Evolutionary conservation across 129 eudicot genomes (phyloP).

Genomic region (Centella asiatica): DNA sequence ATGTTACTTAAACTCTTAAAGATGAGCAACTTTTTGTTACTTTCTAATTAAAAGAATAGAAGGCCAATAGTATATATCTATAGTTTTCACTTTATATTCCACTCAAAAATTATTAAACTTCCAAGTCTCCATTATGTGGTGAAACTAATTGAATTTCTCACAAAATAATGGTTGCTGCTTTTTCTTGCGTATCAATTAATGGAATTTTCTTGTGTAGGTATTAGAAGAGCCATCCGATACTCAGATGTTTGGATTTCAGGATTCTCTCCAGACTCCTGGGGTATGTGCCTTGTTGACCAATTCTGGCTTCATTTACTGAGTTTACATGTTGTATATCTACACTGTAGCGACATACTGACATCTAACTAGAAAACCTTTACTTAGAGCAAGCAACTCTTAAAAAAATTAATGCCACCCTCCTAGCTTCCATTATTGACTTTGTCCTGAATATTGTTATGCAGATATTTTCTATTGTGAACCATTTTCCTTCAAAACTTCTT

Average conservation of each 20-base stretch:
- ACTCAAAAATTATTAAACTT: background rate
- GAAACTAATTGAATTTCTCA: background rate
- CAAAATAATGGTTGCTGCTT: background rate
- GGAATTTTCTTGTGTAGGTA: constrained; percentile 25
- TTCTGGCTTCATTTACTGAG: background rate
- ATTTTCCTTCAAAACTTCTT: background rate
- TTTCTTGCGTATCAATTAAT: background rate
- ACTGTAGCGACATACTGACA: too few relatives aligned
- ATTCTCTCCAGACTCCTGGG: constrained; percentile 74
- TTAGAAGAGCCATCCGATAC: constrained; percentile 58
- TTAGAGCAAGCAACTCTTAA: too few relatives aligned
- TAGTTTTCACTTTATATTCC: background rate
- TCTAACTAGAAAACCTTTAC: too few relatives aligned
- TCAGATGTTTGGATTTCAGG: constrained; percentile 50
- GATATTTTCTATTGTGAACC: background rate
- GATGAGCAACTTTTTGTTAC: too few relatives aligned
- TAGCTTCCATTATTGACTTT: background rate
- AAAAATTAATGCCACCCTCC: too few relatives aligned
- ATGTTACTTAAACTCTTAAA: too few relatives aligned
- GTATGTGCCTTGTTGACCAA: constrained; percentile 27
- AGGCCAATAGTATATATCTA: background rate
- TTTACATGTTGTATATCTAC: background rate
- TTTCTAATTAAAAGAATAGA: too few relatives aligned
- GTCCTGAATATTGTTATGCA: background rate
- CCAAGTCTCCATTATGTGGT: background rate